These are phyloP conservation scores for Aaosphaeria pasadenensis DNA, from an alignment of 2,329 filamentous ascomycete genomes.

Conservation along the genomic window DNA sequence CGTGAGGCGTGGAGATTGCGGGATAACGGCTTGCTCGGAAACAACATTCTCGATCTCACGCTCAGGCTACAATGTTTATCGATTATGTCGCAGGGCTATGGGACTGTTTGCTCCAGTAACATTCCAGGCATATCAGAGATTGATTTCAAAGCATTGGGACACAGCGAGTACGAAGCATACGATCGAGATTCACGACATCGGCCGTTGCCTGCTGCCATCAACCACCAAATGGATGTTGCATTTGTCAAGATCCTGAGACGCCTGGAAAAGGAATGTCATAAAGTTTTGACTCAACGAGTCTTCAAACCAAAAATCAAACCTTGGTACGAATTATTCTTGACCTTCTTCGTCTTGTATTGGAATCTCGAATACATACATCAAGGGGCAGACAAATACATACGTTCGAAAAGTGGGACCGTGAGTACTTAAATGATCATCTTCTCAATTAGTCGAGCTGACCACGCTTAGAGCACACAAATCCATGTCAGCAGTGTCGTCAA, in stretches of 20 bases:
- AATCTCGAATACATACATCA: slow-evolving; percentile 36
- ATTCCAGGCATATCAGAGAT: slow-evolving; percentile 31
- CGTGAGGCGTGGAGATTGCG: slow-evolving; percentile 30
- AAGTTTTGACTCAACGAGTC: slow-evolving; percentile 25
- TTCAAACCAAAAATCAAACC: slow-evolving; percentile 34
- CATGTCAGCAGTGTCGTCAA: slow-evolving; percentile 32
- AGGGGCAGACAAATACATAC: slow-evolving; percentile 32
- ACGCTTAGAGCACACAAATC: slow-evolving; percentile 8
- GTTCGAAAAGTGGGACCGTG: slow-evolving; percentile 33
- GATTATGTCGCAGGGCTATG: slow-evolving; percentile 36
- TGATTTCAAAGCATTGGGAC: slow-evolving; percentile 27
- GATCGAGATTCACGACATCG: slow-evolving; percentile 30
- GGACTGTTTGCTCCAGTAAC: slow-evolving; percentile 28
- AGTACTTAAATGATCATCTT: slow-evolving; percentile 11
- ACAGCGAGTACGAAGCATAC: slow-evolving; percentile 33
- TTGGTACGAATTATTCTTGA: slow-evolving; percentile 36
- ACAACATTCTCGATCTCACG: slow-evolving; percentile 20
- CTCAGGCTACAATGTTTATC: slow-evolving; percentile 34
- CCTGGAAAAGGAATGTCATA: slow-evolving; percentile 26
- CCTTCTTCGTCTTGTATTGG: slow-evolving; percentile 34
- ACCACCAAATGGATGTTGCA: slow-evolving; percentile 36
- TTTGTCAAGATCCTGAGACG: slow-evolving; percentile 30
- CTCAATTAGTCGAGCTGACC: background rate
- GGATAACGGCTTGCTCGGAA: slow-evolving; percentile 8
- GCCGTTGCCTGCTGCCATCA: slow-evolving; percentile 33